Evolutionary conservation across 805 yeast genomes (phyloP), one percentile per base, ranked within the genome.

Genomic region (Priceomyces castillae): DNA sequence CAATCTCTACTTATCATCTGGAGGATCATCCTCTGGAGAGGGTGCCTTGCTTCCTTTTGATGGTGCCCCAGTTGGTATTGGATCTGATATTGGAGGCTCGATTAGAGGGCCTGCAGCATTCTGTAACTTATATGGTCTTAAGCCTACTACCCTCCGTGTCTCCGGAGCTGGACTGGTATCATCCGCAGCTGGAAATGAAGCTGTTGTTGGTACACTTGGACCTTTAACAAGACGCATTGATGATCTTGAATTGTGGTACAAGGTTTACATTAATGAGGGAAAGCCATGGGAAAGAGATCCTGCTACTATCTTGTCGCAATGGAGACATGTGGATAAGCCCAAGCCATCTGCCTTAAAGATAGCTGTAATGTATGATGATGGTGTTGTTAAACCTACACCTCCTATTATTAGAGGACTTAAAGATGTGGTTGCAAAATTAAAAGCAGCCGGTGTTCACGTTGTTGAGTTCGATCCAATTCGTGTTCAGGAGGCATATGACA

Each of bases 191-290:
- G 89, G 86, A 41, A 84, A 80, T 57, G 86, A 83, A 60, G 69
- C 84, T 22, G 80, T 84, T 43, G 75, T 74, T 28, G 80, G 84
- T 12, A 85, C 82, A 19, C 73, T 73, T 37, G 92, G 90, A 18
- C 92, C 92, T 34, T 59, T 85, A 65, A 73, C 86, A 2, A 74
- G 83, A 52, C 64, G 79, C 3, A 66, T 81, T 37, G 85, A 81
- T 3, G 92, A 85, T 62, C 63, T 84, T 49, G 89, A 84, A 16
- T 62, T 79, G 44, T 81, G 81, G 68, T 84, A 84, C 90, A 72
- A 78, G 44, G 48, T 67, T 14, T 82, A 78, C 58, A 68, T 80
- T 51, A 81, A 81, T 55, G 67, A 68, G 25, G 89, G 87, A 47
- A 68, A 78, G 49, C 89, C 89, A 10, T 82, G 88, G 86, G 64